Evolutionary conservation across 169 alveolate genomes (phyloP).

Genomic region (Plasmodium relictum): DNA sequence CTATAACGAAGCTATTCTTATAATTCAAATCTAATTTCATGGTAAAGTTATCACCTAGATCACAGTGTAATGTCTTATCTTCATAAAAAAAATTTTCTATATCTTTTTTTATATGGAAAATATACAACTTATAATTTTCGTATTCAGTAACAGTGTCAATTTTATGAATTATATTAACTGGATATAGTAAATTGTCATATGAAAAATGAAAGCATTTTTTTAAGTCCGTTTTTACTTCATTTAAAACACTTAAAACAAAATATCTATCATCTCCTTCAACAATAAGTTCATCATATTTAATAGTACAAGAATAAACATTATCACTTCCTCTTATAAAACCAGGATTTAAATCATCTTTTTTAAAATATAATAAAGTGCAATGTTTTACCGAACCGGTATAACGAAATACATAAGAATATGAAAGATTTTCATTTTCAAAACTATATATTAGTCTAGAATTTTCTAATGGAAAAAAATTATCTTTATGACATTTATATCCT

Average conservation of each 20-base stretch:
- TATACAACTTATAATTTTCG: constrained; percentile 14
- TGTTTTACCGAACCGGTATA: constrained; percentile 25
- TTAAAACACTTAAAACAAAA: constrained; percentile 25
- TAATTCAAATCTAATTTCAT: constrained; percentile 12
- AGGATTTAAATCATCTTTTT: constrained; percentile 42
- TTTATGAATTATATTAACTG: constrained; percentile 49
- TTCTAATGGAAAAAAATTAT: constrained; percentile 24
- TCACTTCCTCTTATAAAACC: constrained; percentile 37
- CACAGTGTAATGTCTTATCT: constrained; percentile 35
- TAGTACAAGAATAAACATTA: constrained; percentile 6
- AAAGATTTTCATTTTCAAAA: constrained; percentile 13
- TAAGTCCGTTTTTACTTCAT: constrained; percentile 29
- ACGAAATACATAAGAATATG: constrained; percentile 20
- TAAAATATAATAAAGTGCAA: constrained; percentile 47
- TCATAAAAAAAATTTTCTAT: constrained; percentile 17
- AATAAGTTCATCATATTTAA: constrained; percentile 36
- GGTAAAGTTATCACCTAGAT: constrained; percentile 40
- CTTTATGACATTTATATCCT: constrained; percentile 9
- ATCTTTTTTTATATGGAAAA: constrained; percentile 30
- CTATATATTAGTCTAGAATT: constrained; percentile 9
- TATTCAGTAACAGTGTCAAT: constrained; percentile 24
- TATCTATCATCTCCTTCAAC: constrained; percentile 39
- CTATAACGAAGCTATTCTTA: constrained; percentile 18
- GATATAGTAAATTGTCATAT: constrained; percentile 20
- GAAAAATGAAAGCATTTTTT: constrained; percentile 26